Evolutionary conservation across 164 flowering plant genomes (phyloP), one percentile per base, ranked within the genome.

Genomic region (Dillenia turbinata): DNA sequence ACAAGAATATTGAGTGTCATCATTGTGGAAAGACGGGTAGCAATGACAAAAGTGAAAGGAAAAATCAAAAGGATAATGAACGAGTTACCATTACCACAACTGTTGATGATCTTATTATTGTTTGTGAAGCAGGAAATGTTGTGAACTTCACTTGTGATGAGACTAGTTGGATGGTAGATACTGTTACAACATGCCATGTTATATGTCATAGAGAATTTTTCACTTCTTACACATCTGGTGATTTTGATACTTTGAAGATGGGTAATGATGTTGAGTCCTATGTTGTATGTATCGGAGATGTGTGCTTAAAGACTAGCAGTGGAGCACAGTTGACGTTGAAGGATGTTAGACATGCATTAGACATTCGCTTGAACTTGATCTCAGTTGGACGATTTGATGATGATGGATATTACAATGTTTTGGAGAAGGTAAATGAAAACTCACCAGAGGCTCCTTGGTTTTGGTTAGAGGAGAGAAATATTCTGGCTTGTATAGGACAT

Each of bases 261-360:
- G 73, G 75, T 17, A 71, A 71, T 51, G 55, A 63, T 13, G 53
- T 11, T 11, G 5, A 2, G 1, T 43, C 47, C 0, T 61, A 61
- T 9, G 56, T 73, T 17, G 70, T 62, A 2, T 69, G 72, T n/a
- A 69, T 46, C 1, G 69, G n/a, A n/a, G n/a, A n/a, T n/a, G n/a
- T n/a, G n/a, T n/a, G n/a, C n/a, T n/a, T n/a, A n/a, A n/a, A 49
- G 10, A 73, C 69, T 0, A 19, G 67, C 5, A 59, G 1, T 17
- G 63, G 66, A 3, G 47, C 13, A 26, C 46, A 50, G 12, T 13
- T 77, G 0, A 64, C n/a, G n/a, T n/a, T n/a, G n/a, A n/a, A 66
- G 40, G 56, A 59, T 60, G 77, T 70, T 1, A 64, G 68, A 24
- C 75, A 73, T 68, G 68, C 64, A 9, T 69, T 67, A 5, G 66